Conservation (phyloP, 352 stramenopile genomes). For the Porosira glacialis region DNA sequence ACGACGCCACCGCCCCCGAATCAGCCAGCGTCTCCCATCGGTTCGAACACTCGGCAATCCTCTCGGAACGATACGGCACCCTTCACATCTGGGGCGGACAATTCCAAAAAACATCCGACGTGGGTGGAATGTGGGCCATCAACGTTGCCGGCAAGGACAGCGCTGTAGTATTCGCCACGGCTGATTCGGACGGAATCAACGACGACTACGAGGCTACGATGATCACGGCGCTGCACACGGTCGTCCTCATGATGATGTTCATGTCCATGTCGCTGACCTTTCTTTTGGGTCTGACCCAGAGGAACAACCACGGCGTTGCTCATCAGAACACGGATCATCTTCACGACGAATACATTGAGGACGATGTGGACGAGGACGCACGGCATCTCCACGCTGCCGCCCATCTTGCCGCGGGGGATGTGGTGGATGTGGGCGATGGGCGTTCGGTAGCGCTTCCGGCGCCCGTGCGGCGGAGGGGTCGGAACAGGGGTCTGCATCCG, state of each 20-base stretch:
- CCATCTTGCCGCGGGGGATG: constrained; percentile 24
- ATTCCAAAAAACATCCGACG: constrained; percentile 34
- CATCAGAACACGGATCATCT: constrained; percentile 12
- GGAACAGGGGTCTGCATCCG: constrained; percentile 41
- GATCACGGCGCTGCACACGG: constrained; percentile 43
- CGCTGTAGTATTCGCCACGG: constrained; percentile 31
- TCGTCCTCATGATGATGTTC: constrained; percentile 68
- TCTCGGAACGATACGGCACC: constrained; percentile 41
- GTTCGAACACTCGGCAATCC: constrained; percentile 41
- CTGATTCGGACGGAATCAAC: constrained; percentile 38
- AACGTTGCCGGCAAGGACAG: constrained; percentile 48
- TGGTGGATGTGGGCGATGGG: no score
- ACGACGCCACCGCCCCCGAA: no score
- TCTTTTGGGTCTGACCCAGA: constrained; percentile 50
- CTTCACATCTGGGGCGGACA: constrained; percentile 45
- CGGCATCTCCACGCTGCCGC: no score
- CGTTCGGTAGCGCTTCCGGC: no score
- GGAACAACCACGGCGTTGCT: constrained; percentile 43
- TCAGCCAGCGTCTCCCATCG: constrained; percentile 37
- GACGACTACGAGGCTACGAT: constrained; percentile 52
- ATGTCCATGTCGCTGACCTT: constrained; percentile 54
- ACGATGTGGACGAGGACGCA: no score
- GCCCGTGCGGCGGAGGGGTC: no score
- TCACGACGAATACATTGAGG: constrained; percentile 27
- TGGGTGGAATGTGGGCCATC: constrained; percentile 52